Conservation (phyloP, 805 yeast species). For the Pichia kluyveri region DNA sequence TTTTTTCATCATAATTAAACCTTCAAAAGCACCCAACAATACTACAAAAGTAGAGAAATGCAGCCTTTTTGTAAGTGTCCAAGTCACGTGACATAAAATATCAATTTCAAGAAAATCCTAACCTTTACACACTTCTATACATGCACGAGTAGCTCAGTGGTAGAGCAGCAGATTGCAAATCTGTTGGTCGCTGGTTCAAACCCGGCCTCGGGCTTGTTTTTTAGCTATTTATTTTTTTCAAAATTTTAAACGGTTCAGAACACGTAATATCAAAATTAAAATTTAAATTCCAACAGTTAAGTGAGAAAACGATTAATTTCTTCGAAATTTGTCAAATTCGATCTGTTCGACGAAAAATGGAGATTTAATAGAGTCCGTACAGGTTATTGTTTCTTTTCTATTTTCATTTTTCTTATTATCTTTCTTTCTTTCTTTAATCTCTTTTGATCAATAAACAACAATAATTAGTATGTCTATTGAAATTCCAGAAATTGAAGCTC, state of each 20-base stretch:
- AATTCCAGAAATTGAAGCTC: slow-evolving; percentile 16
- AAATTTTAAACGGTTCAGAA: neutral
- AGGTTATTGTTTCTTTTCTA: neutral
- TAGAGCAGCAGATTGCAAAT: slow-evolving; percentile 99
- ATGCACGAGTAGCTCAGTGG: slow-evolving; percentile 76
- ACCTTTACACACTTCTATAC: too few species aligned
- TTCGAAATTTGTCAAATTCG: neutral
- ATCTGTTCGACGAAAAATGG: neutral
- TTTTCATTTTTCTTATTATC: neutral
- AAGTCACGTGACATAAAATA: too few species aligned
- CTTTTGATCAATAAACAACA: neutral
- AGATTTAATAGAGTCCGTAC: neutral
- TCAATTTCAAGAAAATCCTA: too few species aligned
- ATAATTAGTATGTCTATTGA: slow-evolving; percentile 3
- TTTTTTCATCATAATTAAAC: too few species aligned
- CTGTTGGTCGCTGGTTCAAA: slow-evolving; percentile 97
- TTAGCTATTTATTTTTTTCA: neutral
- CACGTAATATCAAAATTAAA: neutral
- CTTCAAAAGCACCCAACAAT: too few species aligned
- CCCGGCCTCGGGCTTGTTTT: slow-evolving; percentile 73
- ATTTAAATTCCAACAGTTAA: too few species aligned
- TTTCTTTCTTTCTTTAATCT: neutral
- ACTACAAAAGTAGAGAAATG: too few species aligned
- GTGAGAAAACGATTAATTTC: neutral
- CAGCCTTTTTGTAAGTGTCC: too few species aligned